Evolutionary conservation across 257 asterid species (phyloP).

Genomic region (Solanum tarijense): DNA sequence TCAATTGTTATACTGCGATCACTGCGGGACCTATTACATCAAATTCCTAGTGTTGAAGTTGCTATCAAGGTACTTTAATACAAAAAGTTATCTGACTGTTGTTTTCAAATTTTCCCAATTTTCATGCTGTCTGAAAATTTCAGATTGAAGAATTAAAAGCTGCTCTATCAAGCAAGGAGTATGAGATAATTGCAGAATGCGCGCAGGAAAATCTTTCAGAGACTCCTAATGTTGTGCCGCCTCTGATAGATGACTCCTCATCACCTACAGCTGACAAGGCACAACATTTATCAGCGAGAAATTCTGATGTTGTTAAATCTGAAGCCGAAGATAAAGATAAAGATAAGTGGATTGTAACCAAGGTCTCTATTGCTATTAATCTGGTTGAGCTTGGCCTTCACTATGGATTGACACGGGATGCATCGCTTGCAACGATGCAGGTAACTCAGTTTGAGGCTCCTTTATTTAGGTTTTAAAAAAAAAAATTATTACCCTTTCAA

Average conservation of each 20-base stretch:
- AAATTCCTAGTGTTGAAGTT: slow-evolving; percentile 70
- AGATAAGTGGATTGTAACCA: slow-evolving; percentile 50
- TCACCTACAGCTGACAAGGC: slow-evolving; percentile 33
- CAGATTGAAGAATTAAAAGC: slow-evolving; percentile 92
- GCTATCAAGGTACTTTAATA: slow-evolving; percentile 46
- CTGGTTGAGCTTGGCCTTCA: slow-evolving; percentile 79
- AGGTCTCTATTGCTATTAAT: slow-evolving; percentile 57
- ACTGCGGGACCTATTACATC: slow-evolving; percentile 80
- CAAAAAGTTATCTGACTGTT: neutral
- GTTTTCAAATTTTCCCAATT: neutral
- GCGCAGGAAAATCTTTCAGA: slow-evolving; percentile 82
- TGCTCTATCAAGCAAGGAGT: slow-evolving; percentile 87
- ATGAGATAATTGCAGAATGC: slow-evolving; percentile 78
- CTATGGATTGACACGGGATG: slow-evolving; percentile 75
- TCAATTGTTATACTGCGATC: slow-evolving; percentile 66
- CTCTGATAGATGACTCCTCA: slow-evolving; percentile 34
- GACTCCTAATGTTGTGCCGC: slow-evolving; percentile 66
- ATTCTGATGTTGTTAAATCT: slow-evolving; percentile 34
- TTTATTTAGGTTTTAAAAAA: neutral
- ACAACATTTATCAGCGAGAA: slow-evolving; percentile 27
- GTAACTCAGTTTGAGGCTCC: slow-evolving; percentile 25
- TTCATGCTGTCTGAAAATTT: slow-evolving; percentile 9
- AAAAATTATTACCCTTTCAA: neutral
- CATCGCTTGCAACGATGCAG: slow-evolving; percentile 90
- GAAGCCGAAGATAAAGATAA: slow-evolving; percentile 26